phyloP scores from a whole-genome alignment of 768 basidiomycete species.

The Leccinum subtestaceum region DNA sequence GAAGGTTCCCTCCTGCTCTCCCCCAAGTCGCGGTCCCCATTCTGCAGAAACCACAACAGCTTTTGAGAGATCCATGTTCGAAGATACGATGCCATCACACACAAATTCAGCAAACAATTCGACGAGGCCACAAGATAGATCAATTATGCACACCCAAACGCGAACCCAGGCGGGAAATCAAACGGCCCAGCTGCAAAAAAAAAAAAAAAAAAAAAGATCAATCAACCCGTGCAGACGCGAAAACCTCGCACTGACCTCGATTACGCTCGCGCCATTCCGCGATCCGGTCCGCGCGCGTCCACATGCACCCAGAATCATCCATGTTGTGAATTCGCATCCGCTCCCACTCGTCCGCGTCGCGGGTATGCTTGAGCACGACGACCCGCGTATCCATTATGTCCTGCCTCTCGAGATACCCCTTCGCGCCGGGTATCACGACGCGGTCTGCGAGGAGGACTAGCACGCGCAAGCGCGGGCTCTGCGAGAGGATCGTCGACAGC shows the following conservation, averaged over 20 bases:
- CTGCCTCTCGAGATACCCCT: conserved; percentile 9
- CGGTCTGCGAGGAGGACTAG: conserved; percentile 12
- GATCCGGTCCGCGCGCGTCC: not conserved
- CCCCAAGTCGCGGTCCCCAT: not conserved
- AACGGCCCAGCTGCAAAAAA: conserved; percentile 9
- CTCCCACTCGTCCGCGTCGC: conserved; percentile 5
- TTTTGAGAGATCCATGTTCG: not conserved
- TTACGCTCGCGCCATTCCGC: conserved; percentile 13
- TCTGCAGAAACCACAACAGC: not conserved
- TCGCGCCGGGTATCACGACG: conserved; percentile 1
- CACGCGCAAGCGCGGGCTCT: conserved; percentile 6
- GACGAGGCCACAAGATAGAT: not conserved
- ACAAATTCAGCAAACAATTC: not conserved
- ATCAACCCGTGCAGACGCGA: not conserved
- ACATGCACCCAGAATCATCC: not conserved
- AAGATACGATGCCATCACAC: not conserved
- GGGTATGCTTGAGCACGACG: conserved; percentile 13
- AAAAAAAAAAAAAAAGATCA: not conserved
- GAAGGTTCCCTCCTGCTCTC: not conserved
- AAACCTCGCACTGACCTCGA: conserved; percentile 5
- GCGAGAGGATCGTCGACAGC: conserved; percentile 2
- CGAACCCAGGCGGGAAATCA: conserved; percentile 5
- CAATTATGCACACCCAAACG: not conserved
- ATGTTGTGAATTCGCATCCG: not conserved
- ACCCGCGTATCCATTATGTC: conserved; percentile 10